Conservation (phyloP, 495 filamentous ascomycete genomes). For the Beverwykella pulmonaria region DNA sequence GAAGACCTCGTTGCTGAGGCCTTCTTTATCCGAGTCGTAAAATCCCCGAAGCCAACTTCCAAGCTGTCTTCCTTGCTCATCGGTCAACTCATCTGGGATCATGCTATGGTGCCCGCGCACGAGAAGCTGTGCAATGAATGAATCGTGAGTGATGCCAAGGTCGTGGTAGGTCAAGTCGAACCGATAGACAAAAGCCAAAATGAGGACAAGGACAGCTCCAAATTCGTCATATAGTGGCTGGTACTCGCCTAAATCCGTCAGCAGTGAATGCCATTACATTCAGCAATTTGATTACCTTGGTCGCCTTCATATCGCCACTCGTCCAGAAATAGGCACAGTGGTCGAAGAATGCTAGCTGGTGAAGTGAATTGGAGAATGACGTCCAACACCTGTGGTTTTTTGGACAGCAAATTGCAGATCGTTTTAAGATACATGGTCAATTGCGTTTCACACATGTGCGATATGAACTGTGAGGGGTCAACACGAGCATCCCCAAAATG, state of each 20-base stretch:
- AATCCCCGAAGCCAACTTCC: slow-evolving; percentile 84
- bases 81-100: slow-evolving; percentile 65
- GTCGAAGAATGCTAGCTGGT: slow-evolving; percentile 72
- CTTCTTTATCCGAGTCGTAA: slow-evolving; percentile 71
- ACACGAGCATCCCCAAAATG: not conserved
- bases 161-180: slow-evolving; percentile 73
- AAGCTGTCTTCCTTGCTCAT: slow-evolving; percentile 76
- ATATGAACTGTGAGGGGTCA: slow-evolving; percentile 62
- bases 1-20: slow-evolving; percentile 86
- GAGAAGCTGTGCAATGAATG: slow-evolving; percentile 80
- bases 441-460: slow-evolving; percentile 73
- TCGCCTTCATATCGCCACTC: slow-evolving; percentile 93
- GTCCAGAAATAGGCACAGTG: slow-evolving; percentile 82
- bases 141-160: slow-evolving; percentile 64
- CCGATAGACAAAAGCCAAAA: slow-evolving; percentile 80
- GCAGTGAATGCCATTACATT: not conserved
- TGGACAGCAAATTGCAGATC: slow-evolving; percentile 77
- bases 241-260: slow-evolving; percentile 65
- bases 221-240: slow-evolving; percentile 98
- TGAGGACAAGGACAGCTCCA: slow-evolving; percentile 79
- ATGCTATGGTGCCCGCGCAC: slow-evolving; percentile 63
- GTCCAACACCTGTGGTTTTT: slow-evolving; percentile 77
- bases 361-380: slow-evolving; percentile 84
- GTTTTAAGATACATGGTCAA: slow-evolving; percentile 90
- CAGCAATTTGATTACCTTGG: slow-evolving; percentile 53